Evolutionary conservation across 345 rosid genomes (phyloP), one percentile per base, ranked within the genome.

Genomic region (Trapa incisa): DNA sequence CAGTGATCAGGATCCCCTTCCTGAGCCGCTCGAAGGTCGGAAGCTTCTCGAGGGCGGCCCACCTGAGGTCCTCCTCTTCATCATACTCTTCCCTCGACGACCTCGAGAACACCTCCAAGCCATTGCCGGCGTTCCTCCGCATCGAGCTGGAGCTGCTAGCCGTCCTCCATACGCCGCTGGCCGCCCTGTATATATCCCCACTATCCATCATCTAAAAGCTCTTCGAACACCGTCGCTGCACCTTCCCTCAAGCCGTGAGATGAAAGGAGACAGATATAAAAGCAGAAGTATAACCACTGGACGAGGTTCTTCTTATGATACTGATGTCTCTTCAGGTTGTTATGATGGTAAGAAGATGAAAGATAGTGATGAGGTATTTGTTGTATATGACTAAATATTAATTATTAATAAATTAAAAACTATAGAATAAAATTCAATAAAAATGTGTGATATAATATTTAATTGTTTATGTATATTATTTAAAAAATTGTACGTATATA

Each of bases 41-140:
- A 7, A 84, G 70, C 64, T 67, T 82, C 75, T 81, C 82, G 37
- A 81, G 70, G 0, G 80, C 81, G 39, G 85, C 87, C 84, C 87
- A 83, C 66, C 60, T 70, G 2, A 81, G 71, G 14, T 80, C 87
- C 37, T 81, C 85, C 54, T 84, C 87, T 5, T 86, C 92, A 48
- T 88, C 86, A 72, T 88, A 84, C 73, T 83, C 92, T 3, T 80
- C 83, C 57, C 87, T 60, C 0, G 85, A 80, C 1, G 90, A 83
- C 53, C 68, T 78, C 14, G 93, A 87, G 67, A 84, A 86, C 1
- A 69, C 78, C 15, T 82, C 87, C 8, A n/a, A 22, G 29, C 29
- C 29, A 22, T 22, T 50, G 7, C 76, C 72, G 47, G 57, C 74
- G 72, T 71, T 75, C 79, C 76, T 79, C 50, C 65, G 42, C 0